Evolutionary conservation across 305 asterid species (phyloP), one percentile per base, ranked within the genome.

Genomic region (Fraxinus dipetala): DNA sequence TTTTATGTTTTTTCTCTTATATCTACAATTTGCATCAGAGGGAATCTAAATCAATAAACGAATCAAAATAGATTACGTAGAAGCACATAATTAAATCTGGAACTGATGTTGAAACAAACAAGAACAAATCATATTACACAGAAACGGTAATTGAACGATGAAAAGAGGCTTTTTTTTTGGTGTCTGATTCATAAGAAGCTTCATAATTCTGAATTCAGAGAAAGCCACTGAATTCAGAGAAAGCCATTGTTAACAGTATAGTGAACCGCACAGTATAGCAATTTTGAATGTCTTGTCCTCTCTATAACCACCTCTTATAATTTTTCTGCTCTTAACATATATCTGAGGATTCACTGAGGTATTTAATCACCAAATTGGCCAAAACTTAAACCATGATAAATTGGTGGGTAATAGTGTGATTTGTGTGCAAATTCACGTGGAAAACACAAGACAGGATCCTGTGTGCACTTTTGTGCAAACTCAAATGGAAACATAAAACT

Each of bases 1-100:
- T 84, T 94, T 94, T 79, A 93, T 85, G 87, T 87, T 89, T 89
- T 80, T 92, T 78, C 96, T 86, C 84, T 93, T 94, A 85, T 91
- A 91, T 91, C 99, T 96, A 86, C 28, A 88, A 81, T 86, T 82
- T 72, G 51, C 67, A 80, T 70, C 48, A 51, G 69, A 83, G 26
- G 43, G 18, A 81, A 83, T 74, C 67, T 24, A 78, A 76, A 79
- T 83, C 59, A 83, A 40, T 78, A 77, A 38, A 51, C 22, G 18
- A 77, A 77, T 51, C 72, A 51, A 30, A 51, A 76, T 8, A 77
- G 31, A 16, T 30, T 30, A 28, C 28, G 14, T 31, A 18, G 24
- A 48, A 32, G n/a, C 45, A 30, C 40, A 48, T 30, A 77, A 54
- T 28, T 31, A 59, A 30, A 30, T 45, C 32, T 67, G 79, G 40